Evolutionary conservation across 495 filamentous ascomycete genomes (phyloP).

Genomic region (Neurospora tetrasperma): DNA sequence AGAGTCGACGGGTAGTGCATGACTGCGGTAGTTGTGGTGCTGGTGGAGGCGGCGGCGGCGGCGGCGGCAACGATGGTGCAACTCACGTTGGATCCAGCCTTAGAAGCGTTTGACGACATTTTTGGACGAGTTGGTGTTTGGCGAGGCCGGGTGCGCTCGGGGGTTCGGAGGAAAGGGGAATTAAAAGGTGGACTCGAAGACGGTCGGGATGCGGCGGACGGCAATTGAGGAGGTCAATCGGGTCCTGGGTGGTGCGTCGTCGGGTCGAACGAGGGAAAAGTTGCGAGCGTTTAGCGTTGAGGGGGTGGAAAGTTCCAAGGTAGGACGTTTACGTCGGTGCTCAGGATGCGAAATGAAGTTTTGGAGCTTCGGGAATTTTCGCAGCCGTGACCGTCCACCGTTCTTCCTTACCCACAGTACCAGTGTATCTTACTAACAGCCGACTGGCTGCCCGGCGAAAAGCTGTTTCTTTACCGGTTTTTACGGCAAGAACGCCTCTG

Average conservation of each 20-base stretch:
- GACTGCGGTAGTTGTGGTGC: background rate
- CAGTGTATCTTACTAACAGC: background rate
- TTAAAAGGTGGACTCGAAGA: conserved; percentile 3
- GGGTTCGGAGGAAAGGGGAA: conserved; percentile 5
- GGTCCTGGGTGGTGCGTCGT: conserved; percentile 17
- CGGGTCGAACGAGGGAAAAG: conserved; percentile 7
- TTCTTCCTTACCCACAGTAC: conserved; percentile 11
- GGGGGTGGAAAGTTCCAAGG: conserved; percentile 1
- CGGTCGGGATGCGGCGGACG: conserved; percentile 1
- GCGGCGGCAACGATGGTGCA: conserved; percentile 2
- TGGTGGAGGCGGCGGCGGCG: conserved; percentile 5
- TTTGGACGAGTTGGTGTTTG: conserved; percentile 7
- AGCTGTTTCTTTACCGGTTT: background rate
- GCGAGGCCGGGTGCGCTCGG: conserved; percentile 3
- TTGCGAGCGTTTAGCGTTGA: background rate
- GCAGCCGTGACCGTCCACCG: conserved; percentile 7
- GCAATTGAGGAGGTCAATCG: conserved; percentile 22
- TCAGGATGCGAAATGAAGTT: conserved; percentile 15
- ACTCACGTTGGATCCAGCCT: conserved; percentile 55
- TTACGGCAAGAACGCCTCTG: background rate
- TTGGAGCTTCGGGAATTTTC: conserved; percentile 27
- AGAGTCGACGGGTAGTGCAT: background rate
- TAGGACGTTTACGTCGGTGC: conserved; percentile 8
- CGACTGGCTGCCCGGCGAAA: background rate
- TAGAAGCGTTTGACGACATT: conserved; percentile 37